phyloP scores from a whole-genome alignment of 148 eudicot species.

The Silene conica region DNA sequence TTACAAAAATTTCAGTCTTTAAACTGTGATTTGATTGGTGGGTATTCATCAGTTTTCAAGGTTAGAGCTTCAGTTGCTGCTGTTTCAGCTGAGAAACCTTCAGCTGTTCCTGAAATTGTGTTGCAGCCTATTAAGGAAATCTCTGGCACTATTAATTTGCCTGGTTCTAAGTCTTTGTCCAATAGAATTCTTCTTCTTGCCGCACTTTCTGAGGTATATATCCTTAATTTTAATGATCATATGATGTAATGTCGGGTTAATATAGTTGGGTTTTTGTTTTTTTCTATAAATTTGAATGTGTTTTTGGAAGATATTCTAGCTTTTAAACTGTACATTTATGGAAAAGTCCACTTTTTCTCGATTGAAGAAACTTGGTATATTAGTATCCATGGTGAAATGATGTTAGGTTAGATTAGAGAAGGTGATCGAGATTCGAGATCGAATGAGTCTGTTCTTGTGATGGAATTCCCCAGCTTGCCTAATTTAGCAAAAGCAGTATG shows the following conservation, averaged over 20 bases:
- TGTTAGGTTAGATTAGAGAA: not conserved
- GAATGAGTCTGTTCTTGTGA: not conserved
- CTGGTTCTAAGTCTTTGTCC: conserved; percentile 89
- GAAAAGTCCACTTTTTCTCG: not conserved
- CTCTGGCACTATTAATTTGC: conserved; percentile 81
- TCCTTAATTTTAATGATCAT: not conserved
- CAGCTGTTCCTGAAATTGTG: conserved; percentile 68
- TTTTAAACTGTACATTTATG: not conserved
- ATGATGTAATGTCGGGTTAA: not conserved
- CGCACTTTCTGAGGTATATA: conserved; percentile 79
- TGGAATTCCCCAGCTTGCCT: not conserved
- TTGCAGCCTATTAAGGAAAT: conserved; percentile 90
- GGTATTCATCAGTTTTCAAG: conserved; percentile 25
- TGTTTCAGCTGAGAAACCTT: conserved; percentile 58
- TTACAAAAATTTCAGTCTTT: conserved; percentile 35
- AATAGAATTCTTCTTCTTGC: conserved; percentile 92
- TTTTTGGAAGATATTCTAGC: not conserved
- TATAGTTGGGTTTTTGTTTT: not conserved
- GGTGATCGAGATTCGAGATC: not conserved
- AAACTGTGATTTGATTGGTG: conserved; percentile 24
- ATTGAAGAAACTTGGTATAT: not conserved
- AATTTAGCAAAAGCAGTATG: not conserved
- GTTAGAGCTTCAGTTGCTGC: conserved; percentile 64
- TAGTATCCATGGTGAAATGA: too few relatives aligned
- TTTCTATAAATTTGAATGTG: not conserved